These are phyloP conservation scores for Trichophyton mentagrophytes DNA, from an alignment of 2,329 filamentous ascomycete species.

Conservation along the genomic window DNA sequence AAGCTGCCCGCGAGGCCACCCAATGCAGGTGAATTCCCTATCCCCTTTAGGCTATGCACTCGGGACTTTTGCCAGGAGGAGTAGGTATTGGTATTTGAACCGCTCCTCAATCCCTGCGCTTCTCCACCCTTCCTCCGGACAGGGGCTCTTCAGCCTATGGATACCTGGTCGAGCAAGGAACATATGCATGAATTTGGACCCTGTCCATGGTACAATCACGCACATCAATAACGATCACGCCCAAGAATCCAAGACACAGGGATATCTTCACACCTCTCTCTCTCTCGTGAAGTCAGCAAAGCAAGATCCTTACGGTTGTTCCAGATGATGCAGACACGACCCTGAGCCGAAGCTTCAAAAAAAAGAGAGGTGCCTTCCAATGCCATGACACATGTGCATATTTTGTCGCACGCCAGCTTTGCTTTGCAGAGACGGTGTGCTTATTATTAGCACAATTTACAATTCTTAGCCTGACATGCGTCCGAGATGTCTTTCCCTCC, in stretches of 20 bases:
- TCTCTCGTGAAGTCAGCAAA: not conserved
- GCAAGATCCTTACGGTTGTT: not conserved
- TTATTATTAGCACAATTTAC: not conserved
- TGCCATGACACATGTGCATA: not conserved
- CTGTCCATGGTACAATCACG: not conserved
- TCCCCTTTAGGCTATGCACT: not conserved
- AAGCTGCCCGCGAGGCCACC: not conserved
- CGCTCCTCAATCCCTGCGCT: not conserved
- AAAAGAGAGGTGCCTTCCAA: not conserved
- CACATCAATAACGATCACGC: not conserved
- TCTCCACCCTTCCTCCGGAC: not conserved
- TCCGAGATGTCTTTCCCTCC: not conserved
- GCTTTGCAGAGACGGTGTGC: not conserved
- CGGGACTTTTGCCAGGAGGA: not conserved
- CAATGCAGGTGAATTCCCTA: not conserved
- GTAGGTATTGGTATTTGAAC: not conserved
- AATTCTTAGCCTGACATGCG: not conserved
- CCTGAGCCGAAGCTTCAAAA: not conserved
- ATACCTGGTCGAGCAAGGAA: not conserved
- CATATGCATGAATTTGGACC: constrained; percentile 1
- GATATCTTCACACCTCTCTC: not conserved
- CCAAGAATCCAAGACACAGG: not conserved
- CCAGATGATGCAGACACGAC: not conserved
- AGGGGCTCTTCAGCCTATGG: not conserved
- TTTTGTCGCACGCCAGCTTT: not conserved